Base-by-base conservation (phyloP, 345 rosid species). In the Hibiscus trionum region DNA sequence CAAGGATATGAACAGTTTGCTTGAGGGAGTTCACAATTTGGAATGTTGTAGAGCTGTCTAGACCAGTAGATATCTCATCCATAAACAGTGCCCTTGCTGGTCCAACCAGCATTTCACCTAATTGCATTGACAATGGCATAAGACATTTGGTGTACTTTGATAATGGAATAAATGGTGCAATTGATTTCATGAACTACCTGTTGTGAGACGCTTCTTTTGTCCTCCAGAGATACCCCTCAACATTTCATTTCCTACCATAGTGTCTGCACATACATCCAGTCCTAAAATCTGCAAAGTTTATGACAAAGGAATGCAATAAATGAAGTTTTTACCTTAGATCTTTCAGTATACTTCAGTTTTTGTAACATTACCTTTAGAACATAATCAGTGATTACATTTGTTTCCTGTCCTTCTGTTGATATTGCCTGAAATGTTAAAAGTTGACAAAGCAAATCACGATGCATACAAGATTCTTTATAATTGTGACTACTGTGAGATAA, bases 191-290 rank as follows among this genome's bases (percentile, higher is more conserved):
- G 19, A 21, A 21, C 49, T 66, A 66, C 69, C 97, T 26, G 96
- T 90, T 29, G 97, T 92, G 26, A 90, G 84, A 69, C 97, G 91
- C 74, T 89, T 91, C 81, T 76, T 88, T 77, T 91, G 91, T 4
- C 93, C 96, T 47, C 97, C 97, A 19, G 97, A 91, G 69, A 91
- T 80, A 9, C 97, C 97, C 80, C 96, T 80, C 27, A 84, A 12
- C 93, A 91, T 88, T 67, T 80, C 90, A 77, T 88, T 77, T 24
- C 96, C 97, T 4, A 88, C 86, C 80, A 91, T 42, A 4, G 84
- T 89, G 61, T 91, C 97, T 10, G 92, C 86, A 63, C 97, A 89
- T 10, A 80, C 60, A 52, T 91, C 93, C 71, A 88, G 78, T 66
- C 97, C 96, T 27, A 91, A 77, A 62, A 91, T 72, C 97, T 89